Conservation (phyloP, 192 early-diverging fungal genomes). For the Podila epigama region DNA sequence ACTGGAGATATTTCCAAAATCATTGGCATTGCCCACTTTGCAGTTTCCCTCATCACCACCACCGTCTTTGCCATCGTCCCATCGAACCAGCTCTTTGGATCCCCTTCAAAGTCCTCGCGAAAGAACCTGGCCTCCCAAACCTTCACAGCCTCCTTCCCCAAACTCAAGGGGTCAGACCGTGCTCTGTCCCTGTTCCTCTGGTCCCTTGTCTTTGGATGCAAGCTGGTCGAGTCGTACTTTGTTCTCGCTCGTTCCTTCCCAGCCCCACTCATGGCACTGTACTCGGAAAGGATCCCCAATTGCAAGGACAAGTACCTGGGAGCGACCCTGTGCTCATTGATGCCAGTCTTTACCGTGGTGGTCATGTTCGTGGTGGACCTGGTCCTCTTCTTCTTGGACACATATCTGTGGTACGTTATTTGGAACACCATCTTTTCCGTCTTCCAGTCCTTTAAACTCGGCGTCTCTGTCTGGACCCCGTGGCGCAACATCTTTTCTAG, state of each 20-base stretch:
- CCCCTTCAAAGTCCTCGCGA: constrained; percentile 16
- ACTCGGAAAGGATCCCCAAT: constrained; percentile 47
- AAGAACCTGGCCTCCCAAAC: constrained; percentile 46
- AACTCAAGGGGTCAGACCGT: constrained; percentile 66
- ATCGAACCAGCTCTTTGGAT: constrained; percentile 56
- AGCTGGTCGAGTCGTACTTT: constrained; percentile 79
- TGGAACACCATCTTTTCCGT: constrained; percentile 81
- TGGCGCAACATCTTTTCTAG: constrained; percentile 77
- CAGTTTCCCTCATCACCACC: constrained; percentile 67
- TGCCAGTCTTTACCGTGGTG: constrained; percentile 66
- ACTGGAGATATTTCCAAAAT: constrained; percentile 55
- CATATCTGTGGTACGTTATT: constrained; percentile 84
- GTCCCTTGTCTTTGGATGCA: constrained; percentile 72
- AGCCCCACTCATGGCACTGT: constrained; percentile 64
- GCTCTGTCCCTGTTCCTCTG: constrained; percentile 71
- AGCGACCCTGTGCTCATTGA: constrained; percentile 61
- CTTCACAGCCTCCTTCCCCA: constrained; percentile 76
- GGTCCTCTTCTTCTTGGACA: constrained; percentile 80
- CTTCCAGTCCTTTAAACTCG: constrained; percentile 70
- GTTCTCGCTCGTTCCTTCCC: constrained; percentile 79
- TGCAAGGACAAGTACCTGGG: constrained; percentile 65
- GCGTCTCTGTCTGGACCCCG: constrained; percentile 78
- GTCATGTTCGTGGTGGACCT: constrained; percentile 75
- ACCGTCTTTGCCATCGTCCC: constrained; percentile 69
- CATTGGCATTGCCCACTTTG: constrained; percentile 67